phyloP scores from a whole-genome alignment of 2,329 filamentous ascomycete genomes.

The Paecilomyces formosus region DNA sequence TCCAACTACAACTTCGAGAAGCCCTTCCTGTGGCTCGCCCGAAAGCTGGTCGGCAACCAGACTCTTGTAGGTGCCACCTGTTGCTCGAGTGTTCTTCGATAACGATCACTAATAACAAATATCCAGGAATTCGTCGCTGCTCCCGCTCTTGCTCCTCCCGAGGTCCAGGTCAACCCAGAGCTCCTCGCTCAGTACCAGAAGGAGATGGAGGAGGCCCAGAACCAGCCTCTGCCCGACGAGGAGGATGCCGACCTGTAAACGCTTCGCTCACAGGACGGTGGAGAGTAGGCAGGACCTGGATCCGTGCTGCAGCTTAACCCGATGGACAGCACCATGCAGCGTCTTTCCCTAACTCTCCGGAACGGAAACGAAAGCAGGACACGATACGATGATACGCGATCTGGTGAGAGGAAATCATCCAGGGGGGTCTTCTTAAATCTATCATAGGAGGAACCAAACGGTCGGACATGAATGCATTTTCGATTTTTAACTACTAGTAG shows the following conservation, averaged over 20 bases:
- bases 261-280: background rate
- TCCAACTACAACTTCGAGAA: slow-evolving; percentile 99
- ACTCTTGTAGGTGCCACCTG: slow-evolving; percentile 56
- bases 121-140: slow-evolving; percentile 89
- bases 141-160: slow-evolving; percentile 87
- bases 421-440: background rate
- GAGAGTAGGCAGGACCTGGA: background rate
- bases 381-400: background rate
- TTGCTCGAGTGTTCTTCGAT: background rate
- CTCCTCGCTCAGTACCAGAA: slow-evolving; percentile 75
- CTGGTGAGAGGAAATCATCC: background rate
- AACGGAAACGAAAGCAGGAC: background rate
- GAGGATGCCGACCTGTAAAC: slow-evolving; percentile 61
- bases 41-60: slow-evolving; percentile 96
- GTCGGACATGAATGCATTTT: slow-evolving; percentile 2
- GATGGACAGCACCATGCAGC: background rate
- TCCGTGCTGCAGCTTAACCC: background rate
- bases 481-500: slow-evolving; percentile 1
- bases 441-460: background rate
- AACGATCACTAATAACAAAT: slow-evolving; percentile 13
- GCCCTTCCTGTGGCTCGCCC: slow-evolving; percentile 98
- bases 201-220: slow-evolving; percentile 78
- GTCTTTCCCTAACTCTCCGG: background rate
- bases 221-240: slow-evolving; percentile 87
- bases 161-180: slow-evolving; percentile 77